Conservation (phyloP, 129 eudicot genomes). For the carrot (Daucus carota) region DNA sequence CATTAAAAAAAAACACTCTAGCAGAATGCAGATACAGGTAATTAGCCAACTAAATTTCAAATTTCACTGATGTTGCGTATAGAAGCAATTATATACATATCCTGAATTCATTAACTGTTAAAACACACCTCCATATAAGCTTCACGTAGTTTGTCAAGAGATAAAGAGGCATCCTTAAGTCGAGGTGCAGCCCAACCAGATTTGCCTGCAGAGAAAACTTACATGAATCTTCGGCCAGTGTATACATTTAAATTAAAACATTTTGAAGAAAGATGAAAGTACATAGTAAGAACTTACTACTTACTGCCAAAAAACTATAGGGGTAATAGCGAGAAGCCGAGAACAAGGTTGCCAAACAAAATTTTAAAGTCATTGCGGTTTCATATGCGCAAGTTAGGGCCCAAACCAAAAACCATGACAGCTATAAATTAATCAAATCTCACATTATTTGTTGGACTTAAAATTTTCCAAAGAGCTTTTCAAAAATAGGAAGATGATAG, state of each 20-base stretch:
- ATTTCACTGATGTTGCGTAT: not conserved
- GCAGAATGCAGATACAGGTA: not conserved
- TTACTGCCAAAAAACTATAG: not conserved
- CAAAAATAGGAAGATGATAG: too few species aligned
- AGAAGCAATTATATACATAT: not conserved
- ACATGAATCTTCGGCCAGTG: not conserved
- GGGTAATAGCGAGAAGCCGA: not conserved
- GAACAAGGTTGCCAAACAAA: not conserved
- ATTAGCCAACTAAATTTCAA: not conserved
- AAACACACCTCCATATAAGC: slow-evolving; percentile 72
- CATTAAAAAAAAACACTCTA: too few species aligned
- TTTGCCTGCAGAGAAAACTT: slow-evolving; percentile 38
- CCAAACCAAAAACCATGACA: not conserved
- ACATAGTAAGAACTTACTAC: not conserved
- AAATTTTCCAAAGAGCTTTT: too few species aligned
- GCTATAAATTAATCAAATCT: not conserved
- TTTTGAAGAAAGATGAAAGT: not conserved
- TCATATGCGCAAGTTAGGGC: not conserved
- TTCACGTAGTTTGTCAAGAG: slow-evolving; percentile 84
- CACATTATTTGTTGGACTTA: not conserved
- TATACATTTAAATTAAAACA: not conserved
- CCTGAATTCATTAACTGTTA: not conserved
- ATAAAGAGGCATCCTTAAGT: slow-evolving; percentile 87
- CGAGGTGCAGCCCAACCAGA: slow-evolving; percentile 99
- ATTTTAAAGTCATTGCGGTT: not conserved